These are phyloP conservation scores for Mucor lusitanicus DNA, from an alignment of 371 early-diverging fungal species.

Conservation along the genomic window DNA sequence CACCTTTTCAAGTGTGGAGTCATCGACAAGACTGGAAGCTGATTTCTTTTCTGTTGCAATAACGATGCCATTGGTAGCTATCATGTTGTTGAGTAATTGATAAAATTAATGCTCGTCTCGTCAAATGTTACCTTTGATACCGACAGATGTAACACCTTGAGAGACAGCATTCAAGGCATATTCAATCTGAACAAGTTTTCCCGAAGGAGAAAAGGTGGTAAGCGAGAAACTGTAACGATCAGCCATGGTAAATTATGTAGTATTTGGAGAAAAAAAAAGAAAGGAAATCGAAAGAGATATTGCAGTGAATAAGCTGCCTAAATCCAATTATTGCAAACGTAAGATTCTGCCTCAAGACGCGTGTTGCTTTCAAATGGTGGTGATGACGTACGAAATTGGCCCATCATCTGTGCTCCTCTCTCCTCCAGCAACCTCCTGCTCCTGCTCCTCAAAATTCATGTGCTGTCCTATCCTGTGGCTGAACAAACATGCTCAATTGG, in stretches of 20 bases:
- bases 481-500: slow-evolving; percentile 1
- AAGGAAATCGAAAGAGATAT: background rate
- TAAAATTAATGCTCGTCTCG: background rate
- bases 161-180: slow-evolving; percentile 97
- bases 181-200: slow-evolving; percentile 99
- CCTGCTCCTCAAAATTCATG: background rate
- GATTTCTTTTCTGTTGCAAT: slow-evolving; percentile 98
- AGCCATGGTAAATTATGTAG: slow-evolving; percentile 30
- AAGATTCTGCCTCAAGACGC: background rate
- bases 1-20: slow-evolving; percentile 87
- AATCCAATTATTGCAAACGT: background rate
- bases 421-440: background rate
- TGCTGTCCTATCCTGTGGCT: slow-evolving; percentile 2
- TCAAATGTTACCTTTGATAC: slow-evolving; percentile 87
- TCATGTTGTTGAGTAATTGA: background rate
- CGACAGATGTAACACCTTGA: slow-evolving; percentile 95
- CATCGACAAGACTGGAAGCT: slow-evolving; percentile 91
- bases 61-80: slow-evolving; percentile 96
- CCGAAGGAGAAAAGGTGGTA: slow-evolving; percentile 99
- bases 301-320: background rate
- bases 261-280: background rate
- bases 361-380: background rate
- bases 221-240: slow-evolving; percentile 93
- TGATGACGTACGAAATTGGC: background rate
- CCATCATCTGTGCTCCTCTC: background rate